Evolutionary conservation across 1,284 basidiomycete species (phyloP), one percentile per base, ranked within the genome.

Genomic region (Paramarasmius palmivorus): DNA sequence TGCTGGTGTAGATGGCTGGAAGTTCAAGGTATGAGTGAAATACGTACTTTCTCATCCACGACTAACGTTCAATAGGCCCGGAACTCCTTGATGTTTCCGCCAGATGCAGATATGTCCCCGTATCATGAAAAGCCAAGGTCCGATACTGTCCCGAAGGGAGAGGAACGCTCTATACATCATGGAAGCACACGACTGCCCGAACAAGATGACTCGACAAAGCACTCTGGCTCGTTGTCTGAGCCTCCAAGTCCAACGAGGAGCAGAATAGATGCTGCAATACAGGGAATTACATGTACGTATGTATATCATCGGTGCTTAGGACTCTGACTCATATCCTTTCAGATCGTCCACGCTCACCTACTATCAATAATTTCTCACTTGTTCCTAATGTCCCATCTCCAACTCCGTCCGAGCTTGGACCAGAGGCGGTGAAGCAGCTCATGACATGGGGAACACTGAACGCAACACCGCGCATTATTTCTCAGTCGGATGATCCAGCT

Each of bases 381-480:
- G 84, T 96, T 8, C 86, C 92, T n/a, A 82, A 82, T 54, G 69
- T 94, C n/a, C 93, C 93, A 10, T 92, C 92, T 0, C 93, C 92
- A 1, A 90, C 89, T 5, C 88, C 93, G 0, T 82, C 88, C 4
- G 79, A 92, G 59, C 79, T 96, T 29, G 89, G 88, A 0, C 81
- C 89, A 1, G 72, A 72, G 7, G 87, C 88, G 1, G 78, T 93
- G 50, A 92, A 93, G 58, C 87, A 95, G 60, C 81, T 97, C 19
- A 92, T 96, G 88, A 97, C 94, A 8, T 93, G 91, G 92, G 94
- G 94, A 5, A 93, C 91, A 19, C 77, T 96, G 12, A 84, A 87
- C 56, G 86, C 90, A 12, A 96, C 94, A 10, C 94, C 92, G 7
- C 84, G 93, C 44, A 79, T 94, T 9, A 79, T 95, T 34, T 88